Base-by-base conservation (phyloP, 2,329 filamentous ascomycete genomes). In the Trichoderma sp. region DNA sequence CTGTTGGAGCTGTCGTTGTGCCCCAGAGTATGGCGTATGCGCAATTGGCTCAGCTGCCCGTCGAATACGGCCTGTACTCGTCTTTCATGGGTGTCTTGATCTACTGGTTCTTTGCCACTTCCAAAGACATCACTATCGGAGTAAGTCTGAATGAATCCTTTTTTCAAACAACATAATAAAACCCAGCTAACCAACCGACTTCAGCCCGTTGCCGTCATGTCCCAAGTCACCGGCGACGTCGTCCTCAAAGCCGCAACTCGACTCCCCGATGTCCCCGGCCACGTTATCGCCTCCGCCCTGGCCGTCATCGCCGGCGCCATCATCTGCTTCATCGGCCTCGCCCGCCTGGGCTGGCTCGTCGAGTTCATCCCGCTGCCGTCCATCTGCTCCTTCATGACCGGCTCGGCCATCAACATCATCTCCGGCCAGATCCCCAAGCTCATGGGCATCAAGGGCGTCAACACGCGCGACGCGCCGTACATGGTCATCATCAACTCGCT, bases 71-170 rank as follows among this genome's bases (percentile, higher is more conserved):
- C 16, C 75, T 86, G 21, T 82, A 82, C 74, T 94, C 95, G 1
- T 97, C 94, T 0, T 98, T 98, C 77, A 97, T 97, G 88, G 95
- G 95, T 70, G 94, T 97, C 24, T 80, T 97, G 72, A 85, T 97
- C 74, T 98, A 98, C 81, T 98, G 95, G 95, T 94, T 97, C 79
- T 98, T 98, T 77, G 95, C 94, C 49, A 98, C 95, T 0, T 97
- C 94, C 29, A 98, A 98, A 74, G 84, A 86, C 80, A 96, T 97
- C 77, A 96, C 93, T 21, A 96, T 96, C 72, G 93, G 93, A 49
- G 89, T 91, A 84, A 81, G 88, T 85, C 4, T 43, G 16, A 3
- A 19, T 43, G 0, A 1, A 2, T 10, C 7, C n/a, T n/a, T n/a
- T n/a, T n/a, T 29, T 31, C 16, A 7, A 7, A 3, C 29, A 21